Evolutionary conservation across 78 protist genomes (phyloP), one percentile per base, ranked within the genome.

Genomic region (Dictyostelium brefeldianum): DNA sequence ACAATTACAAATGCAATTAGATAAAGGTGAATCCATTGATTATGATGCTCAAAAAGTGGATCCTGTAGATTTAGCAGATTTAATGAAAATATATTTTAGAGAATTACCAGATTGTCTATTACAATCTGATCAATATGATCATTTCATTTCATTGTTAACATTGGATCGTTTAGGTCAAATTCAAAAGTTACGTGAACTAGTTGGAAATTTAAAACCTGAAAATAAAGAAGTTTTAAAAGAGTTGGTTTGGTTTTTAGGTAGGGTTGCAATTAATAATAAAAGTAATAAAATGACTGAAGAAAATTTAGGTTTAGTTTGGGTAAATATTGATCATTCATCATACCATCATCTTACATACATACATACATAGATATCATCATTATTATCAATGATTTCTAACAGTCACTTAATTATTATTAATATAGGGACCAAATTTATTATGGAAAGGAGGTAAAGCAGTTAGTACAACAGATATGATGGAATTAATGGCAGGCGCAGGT

Each of bases 401-500:
- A 36, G 2, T 36, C 43, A 36, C 1, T 36, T n/a, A n/a, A n/a
- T n/a, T n/a, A n/a, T 8, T 15, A 17, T 5, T 14, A 6, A 17
- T 31, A 20, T 36, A 56, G 84, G 87, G 92, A 15, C 92, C 92
- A 29, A 85, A 85, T 75, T 51, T 85, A 12, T 51, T 85, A 27
- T 85, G 92, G 92, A 85, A 85, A 71, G 83, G 92, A 10, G 92
- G 92, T 20, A 85, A 85, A 51, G 92, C 92, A 5, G 74, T 59
- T 56, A 74, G 83, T 7, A 85, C 92, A 22, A 70, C 47, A 2
- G 92, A 85, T 59, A 85, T 85, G 92, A 85, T 85, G 92, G 92
- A 85, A 36, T 59, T 85, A 20, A 85, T 85, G 92, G 70, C 92
- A 25, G 92, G 92, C 22, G 92, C 92, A 11, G 92, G 92, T 25